Percentiles rank a stretch among this genome's conserved stretches.
These are phyloP conservation scores for Fistulifera pelliculosa DNA, from an alignment of 108 stramenopile species.

Conservation along the genomic window DNA sequence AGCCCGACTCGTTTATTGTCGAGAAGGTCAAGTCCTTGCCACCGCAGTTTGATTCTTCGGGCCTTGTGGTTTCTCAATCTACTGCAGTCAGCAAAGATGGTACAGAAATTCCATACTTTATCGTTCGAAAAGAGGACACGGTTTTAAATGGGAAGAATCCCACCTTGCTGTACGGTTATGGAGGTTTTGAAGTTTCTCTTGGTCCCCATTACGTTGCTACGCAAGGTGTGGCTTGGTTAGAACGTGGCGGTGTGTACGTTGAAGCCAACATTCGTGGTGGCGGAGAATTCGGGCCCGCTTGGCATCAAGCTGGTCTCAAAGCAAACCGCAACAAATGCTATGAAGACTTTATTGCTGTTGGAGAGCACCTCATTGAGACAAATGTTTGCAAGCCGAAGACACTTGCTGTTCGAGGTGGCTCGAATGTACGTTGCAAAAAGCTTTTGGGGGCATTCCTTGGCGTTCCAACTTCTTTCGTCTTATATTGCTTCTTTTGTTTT, in stretches of 20 bases:
- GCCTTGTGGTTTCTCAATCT: slow-evolving; percentile 23
- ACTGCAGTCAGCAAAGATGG: slow-evolving; percentile 77
- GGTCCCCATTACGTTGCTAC: slow-evolving; percentile 80
- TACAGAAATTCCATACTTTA: slow-evolving; percentile 79
- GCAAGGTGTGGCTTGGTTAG: slow-evolving; percentile 76
- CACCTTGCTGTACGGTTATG: slow-evolving; percentile 70
- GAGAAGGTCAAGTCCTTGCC: slow-evolving; percentile 4
- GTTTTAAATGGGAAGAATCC: slow-evolving; percentile 52
- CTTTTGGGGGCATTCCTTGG: too few species aligned
- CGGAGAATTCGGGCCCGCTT: slow-evolving; percentile 83
- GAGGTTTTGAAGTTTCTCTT: slow-evolving; percentile 94
- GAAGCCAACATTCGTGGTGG: slow-evolving; percentile 97
- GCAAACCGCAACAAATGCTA: slow-evolving; percentile 84
- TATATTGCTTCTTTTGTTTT: too few species aligned
- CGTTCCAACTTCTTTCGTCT: too few species aligned
- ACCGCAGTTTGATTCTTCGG: slow-evolving; percentile 4
- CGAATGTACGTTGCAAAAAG: slow-evolving; percentile 48
- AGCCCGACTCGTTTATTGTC: slow-evolving; percentile 12
- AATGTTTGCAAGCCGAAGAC: slow-evolving; percentile 73
- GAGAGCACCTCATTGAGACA: slow-evolving; percentile 61
- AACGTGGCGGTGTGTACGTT: slow-evolving; percentile 87
- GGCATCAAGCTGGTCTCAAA: slow-evolving; percentile 89
- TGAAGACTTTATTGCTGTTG: slow-evolving; percentile 94
- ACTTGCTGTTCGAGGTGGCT: slow-evolving; percentile 90
- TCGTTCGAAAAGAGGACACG: slow-evolving; percentile 43